Base-by-base conservation (phyloP, 176 grass and related monocot species). In the Melocanna baccifera region DNA sequence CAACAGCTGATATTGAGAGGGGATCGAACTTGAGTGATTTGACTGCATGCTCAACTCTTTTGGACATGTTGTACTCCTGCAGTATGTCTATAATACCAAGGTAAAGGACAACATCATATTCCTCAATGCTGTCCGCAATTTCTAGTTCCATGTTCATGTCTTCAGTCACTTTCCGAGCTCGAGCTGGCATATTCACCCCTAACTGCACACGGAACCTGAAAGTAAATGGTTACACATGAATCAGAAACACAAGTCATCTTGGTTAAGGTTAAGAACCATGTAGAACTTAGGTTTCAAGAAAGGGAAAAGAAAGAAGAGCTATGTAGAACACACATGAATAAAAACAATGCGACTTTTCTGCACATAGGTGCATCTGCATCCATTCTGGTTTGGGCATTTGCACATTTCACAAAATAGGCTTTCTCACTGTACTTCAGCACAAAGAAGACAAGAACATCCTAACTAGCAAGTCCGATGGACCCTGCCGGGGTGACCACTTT, bases 11-110 rank as follows among this genome's bases (percentile, higher is more conserved):
- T 83, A 99, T 96, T 25, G 93, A 91, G 30, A 91, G 77, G 0
- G 97, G 97, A 26, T 99, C 93, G 7, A 93, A 94, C 81, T 96
- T 99, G 36, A 99, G 83, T 7, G 93, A 99, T 73, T 99, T 99
- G 25, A 86, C 90, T 26, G 89, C 84, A 73, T 96, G 97, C 22
- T 99, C 93, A 1, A 89, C 89, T 73, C 91, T 88, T 81, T 99
- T 99, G n/a, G 90, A 91, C 80, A 92, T 56, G 56, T 96, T 94
- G 71, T 94, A 99, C 80, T 89, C 93, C 77, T 99, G 96, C 22
- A 96, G 61, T 75, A 99, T 94, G 68, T 99, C 96, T 81, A 99
- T 96, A 62, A 99, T 99, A 78, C 96, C 96, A 26, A 99, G 93
- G 86, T 99, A 96, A 29, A 99, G 89, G 75, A 99, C 89, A 46